A percentile compares a stretch with the other conserved stretches of the same genome.
phyloP scores from a whole-genome alignment of 2,329 filamentous ascomycete genomes.

The Huntiella bhutanensis region DNA sequence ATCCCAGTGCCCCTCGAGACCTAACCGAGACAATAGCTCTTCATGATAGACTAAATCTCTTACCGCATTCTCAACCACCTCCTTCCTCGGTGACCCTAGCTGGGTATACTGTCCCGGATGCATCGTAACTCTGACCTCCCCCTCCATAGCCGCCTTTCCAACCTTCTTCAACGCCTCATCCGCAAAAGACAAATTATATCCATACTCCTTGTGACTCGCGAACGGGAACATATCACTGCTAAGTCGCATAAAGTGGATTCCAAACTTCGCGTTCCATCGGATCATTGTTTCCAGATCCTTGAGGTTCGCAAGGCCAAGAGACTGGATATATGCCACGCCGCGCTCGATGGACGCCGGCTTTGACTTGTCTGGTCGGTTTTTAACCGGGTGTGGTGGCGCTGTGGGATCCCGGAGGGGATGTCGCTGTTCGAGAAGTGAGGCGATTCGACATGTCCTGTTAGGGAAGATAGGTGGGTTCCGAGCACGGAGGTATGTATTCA shows the following conservation, averaged over 20 bases:
- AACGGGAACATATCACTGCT: conserved; percentile 97
- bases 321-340: conserved; percentile 56
- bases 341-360: conserved; percentile 45
- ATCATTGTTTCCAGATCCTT: conserved; percentile 71
- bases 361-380: conserved; percentile 65
- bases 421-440: conserved; percentile 76
- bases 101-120: conserved; percentile 92
- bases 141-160: conserved; percentile 54
- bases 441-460: conserved; percentile 77
- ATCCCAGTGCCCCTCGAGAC: conserved; percentile 57
- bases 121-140: conserved; percentile 71
- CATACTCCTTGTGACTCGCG: conserved; percentile 71
- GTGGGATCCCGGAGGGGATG: conserved; percentile 60
- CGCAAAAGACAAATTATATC: conserved; percentile 74
- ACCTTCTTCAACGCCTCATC: conserved; percentile 57
- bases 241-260: conserved; percentile 79
- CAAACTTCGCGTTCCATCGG: conserved; percentile 78
- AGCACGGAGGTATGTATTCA: conserved; percentile 77
- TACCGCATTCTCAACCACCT: conserved; percentile 58
- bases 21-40: conserved; percentile 62
- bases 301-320: conserved; percentile 63
- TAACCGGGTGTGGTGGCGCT: conserved; percentile 61
- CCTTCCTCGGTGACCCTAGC: conserved; percentile 59
- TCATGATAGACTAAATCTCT: conserved; percentile 78
- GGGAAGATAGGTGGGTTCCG: conserved; percentile 73